Evolutionary conservation across 768 basidiomycete species (phyloP).

Genomic region (Thelephora ganbajun): DNA sequence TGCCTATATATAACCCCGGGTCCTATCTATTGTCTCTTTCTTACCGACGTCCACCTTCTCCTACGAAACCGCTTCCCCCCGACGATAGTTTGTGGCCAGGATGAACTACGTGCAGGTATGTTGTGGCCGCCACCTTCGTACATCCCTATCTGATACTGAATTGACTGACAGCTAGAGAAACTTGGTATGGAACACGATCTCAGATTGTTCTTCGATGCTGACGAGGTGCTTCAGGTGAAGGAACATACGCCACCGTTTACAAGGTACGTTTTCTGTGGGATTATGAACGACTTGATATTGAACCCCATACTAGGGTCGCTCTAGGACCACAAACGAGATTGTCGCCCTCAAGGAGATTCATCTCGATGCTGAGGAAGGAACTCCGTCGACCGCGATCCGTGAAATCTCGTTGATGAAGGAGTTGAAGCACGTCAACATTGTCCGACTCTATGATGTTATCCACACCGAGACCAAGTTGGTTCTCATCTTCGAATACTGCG

Average conservation of each 20-base stretch:
- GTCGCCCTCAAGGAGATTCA: slow-evolving; percentile 99
- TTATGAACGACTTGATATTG: slow-evolving; percentile 2
- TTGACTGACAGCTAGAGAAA: slow-evolving; percentile 60
- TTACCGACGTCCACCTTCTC: background rate
- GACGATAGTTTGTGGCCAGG: background rate
- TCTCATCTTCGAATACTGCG: slow-evolving; percentile 96
- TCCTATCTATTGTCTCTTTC: background rate
- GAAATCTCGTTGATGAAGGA: slow-evolving; percentile 99
- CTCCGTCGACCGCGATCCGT: slow-evolving; percentile 94
- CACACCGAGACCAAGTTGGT: slow-evolving; percentile 98
- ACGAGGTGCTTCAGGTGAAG: slow-evolving; percentile 44
- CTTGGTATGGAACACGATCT: slow-evolving; percentile 27
- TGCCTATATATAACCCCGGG: background rate
- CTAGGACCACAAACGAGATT: slow-evolving; percentile 94
- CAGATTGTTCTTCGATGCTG: background rate
- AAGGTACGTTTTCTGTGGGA: slow-evolving; percentile 46
- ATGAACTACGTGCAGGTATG: slow-evolving; percentile 51
- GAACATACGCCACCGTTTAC: slow-evolving; percentile 95
- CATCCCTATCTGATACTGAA: slow-evolving; percentile 8
- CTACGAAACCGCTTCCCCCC: background rate
- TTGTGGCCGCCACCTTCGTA: background rate
- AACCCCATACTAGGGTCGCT: slow-evolving; percentile 53
- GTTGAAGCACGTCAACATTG: slow-evolving; percentile 96
- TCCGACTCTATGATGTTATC: slow-evolving; percentile 95
- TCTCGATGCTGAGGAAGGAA: slow-evolving; percentile 97